Evolutionary conservation across 83 land plant genomes (phyloP), one percentile per base, ranked within the genome.

Genomic region (Picea engelmannii): DNA sequence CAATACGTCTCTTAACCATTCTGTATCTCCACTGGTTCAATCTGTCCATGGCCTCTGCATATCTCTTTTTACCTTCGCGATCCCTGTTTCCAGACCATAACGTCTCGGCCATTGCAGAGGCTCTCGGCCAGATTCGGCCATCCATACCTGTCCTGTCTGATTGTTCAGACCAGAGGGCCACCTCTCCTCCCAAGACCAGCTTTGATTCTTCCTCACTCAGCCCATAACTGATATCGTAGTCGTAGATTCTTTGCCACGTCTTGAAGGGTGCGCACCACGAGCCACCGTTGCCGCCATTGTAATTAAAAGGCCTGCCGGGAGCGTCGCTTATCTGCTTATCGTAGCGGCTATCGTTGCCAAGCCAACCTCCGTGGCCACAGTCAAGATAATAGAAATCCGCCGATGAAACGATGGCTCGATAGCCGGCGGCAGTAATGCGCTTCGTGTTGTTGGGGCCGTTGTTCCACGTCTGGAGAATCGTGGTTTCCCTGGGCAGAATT

Each of bases 241-340:
- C 89, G 71, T 96, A 96, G 11, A 96, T 86, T 64, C 89, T 65
- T 69, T 89, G 91, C 98, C 98, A 96, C 13, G 95, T 87, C 83
- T 96, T 96, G 86, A 89, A 96, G 4, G 97, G 98, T n/a, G 85
- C 92, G 71, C 98, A 96, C 93, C 95, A 96, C 18, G 98, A 96
- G 9, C 96, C 98, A 16, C 86, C 91, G 8, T 62, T 55, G 3
- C 96, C 98, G 21, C 91, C 85, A 5, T 13, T 27, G 60, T 79
- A 84, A 71, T 86, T 87, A 82, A 83, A 82, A 3, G 84, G 86
- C 0, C 11, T 71, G 17, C 82, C 81, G 10, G 63, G 73, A 12
- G 64, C 59, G 44, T 49, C 66, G 5, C 80, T 68, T 17, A 78
- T 44, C 58, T 81, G 89, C 58, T 55, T 58, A 68, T 88, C 86